Evolutionary conservation across 1,284 basidiomycete species (phyloP).

Genomic region (Irpex sp.): DNA sequence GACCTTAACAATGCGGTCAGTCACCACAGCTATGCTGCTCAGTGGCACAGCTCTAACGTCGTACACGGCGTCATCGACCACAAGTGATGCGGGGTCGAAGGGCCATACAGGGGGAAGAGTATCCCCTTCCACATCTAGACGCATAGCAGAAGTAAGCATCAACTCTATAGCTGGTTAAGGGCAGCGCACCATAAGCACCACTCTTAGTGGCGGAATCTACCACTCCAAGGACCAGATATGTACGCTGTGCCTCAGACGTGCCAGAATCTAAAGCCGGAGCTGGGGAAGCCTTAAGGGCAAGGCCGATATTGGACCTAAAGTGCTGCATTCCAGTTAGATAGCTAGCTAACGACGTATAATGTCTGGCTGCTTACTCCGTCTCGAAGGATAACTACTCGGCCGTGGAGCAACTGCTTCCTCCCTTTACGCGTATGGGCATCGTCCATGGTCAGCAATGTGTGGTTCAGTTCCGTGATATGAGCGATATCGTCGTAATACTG

Average conservation of each 20-base stretch:
- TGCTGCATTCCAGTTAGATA: slow-evolving; percentile 48
- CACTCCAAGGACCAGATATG: slow-evolving; percentile 75
- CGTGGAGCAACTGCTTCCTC: slow-evolving; percentile 55
- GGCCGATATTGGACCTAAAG: slow-evolving; percentile 72
- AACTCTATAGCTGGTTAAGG: not conserved
- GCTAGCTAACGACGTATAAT: not conserved
- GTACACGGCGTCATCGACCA: slow-evolving; percentile 49
- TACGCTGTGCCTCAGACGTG: slow-evolving; percentile 46
- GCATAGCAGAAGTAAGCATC: not conserved
- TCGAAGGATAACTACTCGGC: slow-evolving; percentile 79
- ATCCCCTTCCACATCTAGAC: slow-evolving; percentile 58
- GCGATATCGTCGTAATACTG: slow-evolving; percentile 76
- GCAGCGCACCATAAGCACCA: slow-evolving; percentile 45
- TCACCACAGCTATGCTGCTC: slow-evolving; percentile 78
- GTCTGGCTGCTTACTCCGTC: slow-evolving; percentile 59
- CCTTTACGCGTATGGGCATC: slow-evolving; percentile 57
- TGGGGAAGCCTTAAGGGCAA: slow-evolving; percentile 74
- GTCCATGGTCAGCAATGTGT: slow-evolving; percentile 64
- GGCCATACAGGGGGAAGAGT: slow-evolving; percentile 78
- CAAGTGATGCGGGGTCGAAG: slow-evolving; percentile 44
- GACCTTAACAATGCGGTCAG: slow-evolving; percentile 72
- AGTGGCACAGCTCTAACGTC: slow-evolving; percentile 69
- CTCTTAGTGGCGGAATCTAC: slow-evolving; percentile 64
- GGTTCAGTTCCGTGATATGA: slow-evolving; percentile 67
- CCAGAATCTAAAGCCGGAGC: slow-evolving; percentile 41